Evolutionary conservation across 2,329 filamentous ascomycete species (phyloP).

Genomic region (Xylaria digitata): DNA sequence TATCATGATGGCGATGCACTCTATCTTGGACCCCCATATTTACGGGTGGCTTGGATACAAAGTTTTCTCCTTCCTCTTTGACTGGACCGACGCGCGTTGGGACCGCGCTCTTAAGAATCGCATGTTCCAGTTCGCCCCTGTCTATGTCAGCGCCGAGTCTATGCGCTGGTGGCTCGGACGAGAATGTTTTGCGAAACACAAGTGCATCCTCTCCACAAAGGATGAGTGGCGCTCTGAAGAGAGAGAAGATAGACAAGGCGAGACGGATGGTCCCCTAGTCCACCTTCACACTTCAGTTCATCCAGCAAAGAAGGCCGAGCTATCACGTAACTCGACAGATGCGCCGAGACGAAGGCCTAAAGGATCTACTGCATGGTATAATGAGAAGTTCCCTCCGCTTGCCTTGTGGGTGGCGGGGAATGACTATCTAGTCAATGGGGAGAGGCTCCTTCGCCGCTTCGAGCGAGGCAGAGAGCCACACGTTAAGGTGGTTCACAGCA

Average conservation of each 20-base stretch:
- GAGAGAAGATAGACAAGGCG: slow-evolving; percentile 70
- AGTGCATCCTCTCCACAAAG: slow-evolving; percentile 85
- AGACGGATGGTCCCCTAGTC: slow-evolving; percentile 54
- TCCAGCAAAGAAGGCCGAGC: slow-evolving; percentile 34
- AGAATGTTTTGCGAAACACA: slow-evolving; percentile 82
- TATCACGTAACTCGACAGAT: slow-evolving; percentile 41
- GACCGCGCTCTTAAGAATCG: slow-evolving; percentile 81
- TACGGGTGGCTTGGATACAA: slow-evolving; percentile 88
- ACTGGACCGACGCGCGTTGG: slow-evolving; percentile 88
- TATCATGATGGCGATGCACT: slow-evolving; percentile 88
- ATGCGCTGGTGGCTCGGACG: slow-evolving; percentile 97
- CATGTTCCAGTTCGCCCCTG: slow-evolving; percentile 92
- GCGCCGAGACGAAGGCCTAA: slow-evolving; percentile 55
- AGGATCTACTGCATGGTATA: slow-evolving; percentile 80
- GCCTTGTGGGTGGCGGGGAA: slow-evolving; percentile 88
- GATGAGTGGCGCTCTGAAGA: slow-evolving; percentile 75
- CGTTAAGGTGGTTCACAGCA: slow-evolving; percentile 82
- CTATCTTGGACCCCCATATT: slow-evolving; percentile 69
- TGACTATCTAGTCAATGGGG: slow-evolving; percentile 87
- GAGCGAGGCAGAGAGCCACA: slow-evolving; percentile 82
- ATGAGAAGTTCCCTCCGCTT: slow-evolving; percentile 80
- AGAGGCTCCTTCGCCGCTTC: slow-evolving; percentile 78
- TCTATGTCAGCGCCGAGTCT: slow-evolving; percentile 87
- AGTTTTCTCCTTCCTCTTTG: slow-evolving; percentile 89
- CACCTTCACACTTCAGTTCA: slow-evolving; percentile 45